Base-by-base conservation (phyloP, 2,329 filamentous ascomycete species). In the Dothideomycetes sp. region DNA sequence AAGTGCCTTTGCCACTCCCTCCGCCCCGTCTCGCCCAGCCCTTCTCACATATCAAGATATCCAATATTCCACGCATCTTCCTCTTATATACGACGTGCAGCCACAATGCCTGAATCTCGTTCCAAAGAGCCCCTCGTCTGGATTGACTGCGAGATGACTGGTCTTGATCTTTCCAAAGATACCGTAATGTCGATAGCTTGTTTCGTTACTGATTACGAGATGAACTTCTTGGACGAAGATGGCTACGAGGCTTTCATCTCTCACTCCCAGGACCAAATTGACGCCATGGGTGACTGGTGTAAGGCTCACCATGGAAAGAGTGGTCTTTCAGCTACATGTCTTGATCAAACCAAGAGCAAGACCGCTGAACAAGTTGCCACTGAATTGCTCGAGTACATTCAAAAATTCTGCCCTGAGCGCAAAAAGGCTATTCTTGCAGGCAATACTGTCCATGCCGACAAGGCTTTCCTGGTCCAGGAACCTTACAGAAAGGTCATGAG, bases 141-240 rank as follows among this genome's bases (percentile, higher is more conserved):
- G 85, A 88, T 94, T 47, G 86, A 94, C 63, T 82, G 78, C 54
- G 78, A 82, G 86, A 98, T 98, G 91, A 96, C 86, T 22, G 86
- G 86, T 16, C 73, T 94, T 5, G 72, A 94, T 59, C 71, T 79
- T 2, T 75, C 83, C 43, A 77, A 68, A 22, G 89, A 96, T 56
- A 79, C 80, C 41, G 91, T 96, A 54, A 77, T 96, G 55, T 87
- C 94, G 53, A 82, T 96, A 42, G 89, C 82, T 61, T 95, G 88
- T 65, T 81, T 93, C 61, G 75, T 98, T 57, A 98, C 91, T 5
- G 83, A 88, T 49, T 73, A 77, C 38, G 69, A 86, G 45, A 74
- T 98, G 15, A 73, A 84, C 42, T 60, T 93, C 24, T 63, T 94
- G 18, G 86, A 94, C 44, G 66, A 77, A 17, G 59, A 70, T 22